phyloP scores from a whole-genome alignment of 305 asterid species.

The Solanum hybrid region DNA sequence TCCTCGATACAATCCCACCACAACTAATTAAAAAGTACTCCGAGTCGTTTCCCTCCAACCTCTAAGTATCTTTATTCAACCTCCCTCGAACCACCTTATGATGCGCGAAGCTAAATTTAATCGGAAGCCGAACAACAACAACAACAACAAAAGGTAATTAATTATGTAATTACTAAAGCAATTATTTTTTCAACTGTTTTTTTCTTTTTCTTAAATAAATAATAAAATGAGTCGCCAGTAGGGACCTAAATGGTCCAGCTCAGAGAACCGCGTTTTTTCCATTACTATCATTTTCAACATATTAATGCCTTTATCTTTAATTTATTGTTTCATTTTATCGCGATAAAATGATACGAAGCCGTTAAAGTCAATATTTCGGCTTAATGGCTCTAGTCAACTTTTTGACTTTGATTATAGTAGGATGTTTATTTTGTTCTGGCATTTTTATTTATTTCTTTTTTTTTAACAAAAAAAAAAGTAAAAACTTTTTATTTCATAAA shows the following conservation, averaged over 20 bases:
- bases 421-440: background rate
- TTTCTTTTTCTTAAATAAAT: too few species aligned
- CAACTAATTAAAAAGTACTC: background rate
- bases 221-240: background rate
- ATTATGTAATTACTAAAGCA: background rate
- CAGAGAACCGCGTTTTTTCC: slow-evolving; percentile 3
- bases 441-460: background rate
- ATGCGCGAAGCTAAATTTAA: background rate
- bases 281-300: background rate
- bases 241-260: slow-evolving; percentile 5
- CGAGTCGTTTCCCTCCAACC: background rate
- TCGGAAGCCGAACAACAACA: background rate
- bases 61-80: background rate
- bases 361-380: background rate
- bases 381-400: background rate
- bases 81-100: rapidly evolving
- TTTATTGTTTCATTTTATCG: background rate
- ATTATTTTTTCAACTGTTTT: background rate
- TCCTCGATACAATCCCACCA: background rate
- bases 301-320: background rate
- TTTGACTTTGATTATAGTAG: background rate
- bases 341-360: background rate
- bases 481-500: background rate
- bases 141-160: background rate
- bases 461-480: background rate